phyloP scores from a whole-genome alignment of 2,329 filamentous ascomycete species.

The Macrophomina phaseolina region DNA sequence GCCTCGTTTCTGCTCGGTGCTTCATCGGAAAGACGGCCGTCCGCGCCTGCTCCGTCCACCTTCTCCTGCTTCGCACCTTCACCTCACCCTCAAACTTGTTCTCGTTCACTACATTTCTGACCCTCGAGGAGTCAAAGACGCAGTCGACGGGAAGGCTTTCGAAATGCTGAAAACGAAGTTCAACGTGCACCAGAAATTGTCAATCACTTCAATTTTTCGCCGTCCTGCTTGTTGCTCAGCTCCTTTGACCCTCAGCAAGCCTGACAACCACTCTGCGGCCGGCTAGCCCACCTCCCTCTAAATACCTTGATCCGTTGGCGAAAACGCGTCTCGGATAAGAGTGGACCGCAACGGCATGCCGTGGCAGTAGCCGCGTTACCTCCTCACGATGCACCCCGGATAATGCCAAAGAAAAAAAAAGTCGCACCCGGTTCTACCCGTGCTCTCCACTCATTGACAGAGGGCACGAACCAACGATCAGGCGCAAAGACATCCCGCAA shows the following conservation, averaged over 20 bases:
- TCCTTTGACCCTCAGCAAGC: background rate
- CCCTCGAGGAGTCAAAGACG: too few relatives aligned
- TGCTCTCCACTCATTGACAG: background rate
- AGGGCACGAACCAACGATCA: background rate
- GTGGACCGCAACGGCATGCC: background rate
- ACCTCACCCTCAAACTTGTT: too few relatives aligned
- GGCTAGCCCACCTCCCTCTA: background rate
- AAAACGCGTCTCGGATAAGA: background rate
- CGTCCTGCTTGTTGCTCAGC: background rate
- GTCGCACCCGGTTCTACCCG: constrained; percentile 16
- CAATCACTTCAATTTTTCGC: too few relatives aligned
- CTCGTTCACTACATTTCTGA: too few relatives aligned
- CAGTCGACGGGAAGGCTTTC: too few relatives aligned
- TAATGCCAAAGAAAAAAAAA: background rate
- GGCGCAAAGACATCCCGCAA: background rate
- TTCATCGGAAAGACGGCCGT: background rate
- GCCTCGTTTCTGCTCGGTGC: background rate
- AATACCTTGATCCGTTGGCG: background rate
- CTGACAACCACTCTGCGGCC: background rate
- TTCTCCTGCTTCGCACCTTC: background rate
- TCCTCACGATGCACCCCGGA: constrained; percentile 1
- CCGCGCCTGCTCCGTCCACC: background rate
- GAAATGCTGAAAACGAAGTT: too few relatives aligned
- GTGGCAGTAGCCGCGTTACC: background rate
- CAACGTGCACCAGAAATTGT: too few relatives aligned